Evolutionary conservation across 2,329 filamentous ascomycete genomes (phyloP).

Genomic region (Magnaporthales sp.): DNA sequence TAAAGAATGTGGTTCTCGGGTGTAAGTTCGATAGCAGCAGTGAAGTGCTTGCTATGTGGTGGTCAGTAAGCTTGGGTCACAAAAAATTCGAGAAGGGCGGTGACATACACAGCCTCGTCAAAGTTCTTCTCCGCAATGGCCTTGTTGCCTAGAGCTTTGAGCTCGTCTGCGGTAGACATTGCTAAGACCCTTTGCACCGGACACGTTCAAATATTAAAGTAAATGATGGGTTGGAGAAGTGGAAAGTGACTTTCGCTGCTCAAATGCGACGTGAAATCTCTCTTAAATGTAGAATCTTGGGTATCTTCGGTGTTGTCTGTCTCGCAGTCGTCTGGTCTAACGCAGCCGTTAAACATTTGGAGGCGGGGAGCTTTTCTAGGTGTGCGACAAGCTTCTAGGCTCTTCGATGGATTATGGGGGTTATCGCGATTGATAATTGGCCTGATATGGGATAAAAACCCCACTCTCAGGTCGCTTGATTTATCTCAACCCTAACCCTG

Average conservation of each 20-base stretch:
- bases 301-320: neutral
- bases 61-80: neutral
- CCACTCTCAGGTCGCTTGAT: neutral
- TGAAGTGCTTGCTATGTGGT: conserved; percentile 74
- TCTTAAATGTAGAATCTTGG: neutral
- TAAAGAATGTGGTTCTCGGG: conserved; percentile 92
- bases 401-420: conserved; percentile 13
- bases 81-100: neutral
- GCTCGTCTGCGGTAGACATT: conserved; percentile 61
- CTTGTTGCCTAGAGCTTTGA: conserved; percentile 98
- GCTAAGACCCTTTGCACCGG: no score
- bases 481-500: neutral
- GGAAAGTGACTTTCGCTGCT: neutral
- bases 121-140: conserved; percentile 98
- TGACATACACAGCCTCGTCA: conserved; percentile 80
- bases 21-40: conserved; percentile 82
- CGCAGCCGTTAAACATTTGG: neutral
- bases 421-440: neutral
- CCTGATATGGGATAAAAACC: neutral
- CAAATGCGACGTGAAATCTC: neutral
- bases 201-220: neutral
- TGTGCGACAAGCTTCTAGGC: conserved; percentile 14
- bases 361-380: conserved; percentile 9
- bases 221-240: neutral
- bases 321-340: neutral